These are phyloP conservation scores for Globisporangium middletonii DNA, from an alignment of 352 stramenopile genomes.

Conservation along the genomic window DNA sequence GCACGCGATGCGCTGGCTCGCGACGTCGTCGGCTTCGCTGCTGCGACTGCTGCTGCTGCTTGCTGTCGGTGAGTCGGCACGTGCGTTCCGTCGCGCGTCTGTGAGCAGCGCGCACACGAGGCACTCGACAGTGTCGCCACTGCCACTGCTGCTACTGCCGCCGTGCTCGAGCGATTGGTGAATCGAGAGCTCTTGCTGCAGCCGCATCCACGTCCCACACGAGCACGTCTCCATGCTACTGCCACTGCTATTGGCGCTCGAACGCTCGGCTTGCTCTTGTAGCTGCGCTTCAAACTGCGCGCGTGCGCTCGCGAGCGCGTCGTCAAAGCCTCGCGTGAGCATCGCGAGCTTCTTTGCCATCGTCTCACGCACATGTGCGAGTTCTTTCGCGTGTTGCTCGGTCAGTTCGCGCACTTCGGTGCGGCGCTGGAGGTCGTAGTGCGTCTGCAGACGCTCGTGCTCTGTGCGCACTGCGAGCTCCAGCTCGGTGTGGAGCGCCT, in stretches of 20 bases:
- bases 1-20: background rate
- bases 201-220: slow-evolving; percentile 11
- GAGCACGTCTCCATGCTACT: slow-evolving; percentile 11
- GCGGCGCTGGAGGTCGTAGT: slow-evolving; percentile 32
- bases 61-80: background rate
- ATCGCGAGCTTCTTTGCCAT: slow-evolving; percentile 48
- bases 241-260: background rate
- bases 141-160: background rate
- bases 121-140: background rate
- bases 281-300: too few relatives aligned
- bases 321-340: slow-evolving; percentile 34
- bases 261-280: background rate
- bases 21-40: background rate
- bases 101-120: slow-evolving; percentile 10
- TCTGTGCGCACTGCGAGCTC: slow-evolving; percentile 41
- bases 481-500: slow-evolving; percentile 38
- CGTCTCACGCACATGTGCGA: slow-evolving; percentile 15
- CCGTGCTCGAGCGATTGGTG: slow-evolving; percentile 11
- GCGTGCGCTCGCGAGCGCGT: slow-evolving; percentile 5
- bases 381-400: slow-evolving; percentile 17
- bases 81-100: slow-evolving; percentile 1
- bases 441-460: slow-evolving; percentile 28
- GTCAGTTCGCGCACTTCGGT: slow-evolving; percentile 23
- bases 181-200: slow-evolving; percentile 14
- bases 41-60: background rate